Evolutionary conservation across 2,329 filamentous ascomycete species (phyloP).

Genomic region (Fusarium protoensiforme): DNA sequence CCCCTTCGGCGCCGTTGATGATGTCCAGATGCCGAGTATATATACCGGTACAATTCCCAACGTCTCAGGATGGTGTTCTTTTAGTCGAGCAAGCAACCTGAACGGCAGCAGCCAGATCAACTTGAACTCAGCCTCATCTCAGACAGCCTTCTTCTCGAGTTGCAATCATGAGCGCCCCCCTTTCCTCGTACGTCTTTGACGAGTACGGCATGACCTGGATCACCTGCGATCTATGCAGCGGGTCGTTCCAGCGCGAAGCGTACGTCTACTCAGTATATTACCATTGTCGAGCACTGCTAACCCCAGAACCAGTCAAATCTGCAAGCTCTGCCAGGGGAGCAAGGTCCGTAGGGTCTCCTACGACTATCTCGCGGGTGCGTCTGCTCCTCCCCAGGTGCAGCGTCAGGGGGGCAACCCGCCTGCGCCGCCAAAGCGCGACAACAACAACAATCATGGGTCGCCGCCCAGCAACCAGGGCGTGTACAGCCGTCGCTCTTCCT

Average conservation of each 20-base stretch:
- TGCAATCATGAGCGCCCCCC: constrained; percentile 20
- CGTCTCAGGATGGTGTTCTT: not conserved
- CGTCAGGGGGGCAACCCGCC: constrained; percentile 24
- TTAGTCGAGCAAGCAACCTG: not conserved
- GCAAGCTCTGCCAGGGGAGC: constrained; percentile 37
- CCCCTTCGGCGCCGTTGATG: not conserved
- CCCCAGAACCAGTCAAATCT: constrained; percentile 11
- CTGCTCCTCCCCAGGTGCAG: constrained; percentile 8
- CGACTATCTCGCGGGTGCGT: constrained; percentile 26
- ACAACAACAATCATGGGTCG: constrained; percentile 19
- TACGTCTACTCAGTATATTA: constrained; percentile 5
- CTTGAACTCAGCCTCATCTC: not conserved
- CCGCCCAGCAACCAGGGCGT: constrained; percentile 26
- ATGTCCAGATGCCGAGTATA: constrained; percentile 27
- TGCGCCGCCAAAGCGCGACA: constrained; percentile 23
- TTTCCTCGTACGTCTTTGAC: constrained; percentile 35
- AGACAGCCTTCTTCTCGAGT: not conserved
- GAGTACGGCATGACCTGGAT: constrained; percentile 41
- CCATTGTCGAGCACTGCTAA: not conserved
- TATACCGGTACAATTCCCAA: constrained; percentile 22
- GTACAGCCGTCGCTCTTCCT: constrained; percentile 10
- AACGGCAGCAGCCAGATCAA: not conserved
- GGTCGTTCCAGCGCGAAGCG: constrained; percentile 36
- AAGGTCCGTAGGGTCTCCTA: constrained; percentile 39
- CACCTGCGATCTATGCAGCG: constrained; percentile 39